Base-by-base conservation (phyloP, 805 yeast genomes). In the Metschnikowia anglica region DNA sequence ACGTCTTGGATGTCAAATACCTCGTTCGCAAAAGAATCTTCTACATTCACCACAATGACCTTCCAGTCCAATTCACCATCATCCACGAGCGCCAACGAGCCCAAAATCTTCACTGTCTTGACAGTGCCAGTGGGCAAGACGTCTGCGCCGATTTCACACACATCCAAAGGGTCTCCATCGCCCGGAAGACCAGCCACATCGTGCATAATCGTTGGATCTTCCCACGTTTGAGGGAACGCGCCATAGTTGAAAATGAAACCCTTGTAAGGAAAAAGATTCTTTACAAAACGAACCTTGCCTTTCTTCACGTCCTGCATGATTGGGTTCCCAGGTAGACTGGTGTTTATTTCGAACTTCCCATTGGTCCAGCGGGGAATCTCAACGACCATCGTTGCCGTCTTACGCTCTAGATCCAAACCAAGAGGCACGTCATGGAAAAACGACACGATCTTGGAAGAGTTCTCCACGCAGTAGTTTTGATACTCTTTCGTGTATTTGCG, bases 341-440 rank as follows among this genome's bases (percentile, higher is more conserved):
- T 90, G 66, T 85, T 80, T 69, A 90, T 89, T 71, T 93, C 99
- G 67, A 90, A 77, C 76, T 93, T 93, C 53, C 97, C 98, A 66
- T 93, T 93, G 62, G 96, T 79, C 97, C 97, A 91, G 70, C 98
- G 85, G 64, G 99, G 99, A 54, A 93, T 89, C 73, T 93, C 99
- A 51, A 93, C 97, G 58, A 93, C 77, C 86, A 88, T 84, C 54
- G 77, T 76, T 17, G 80, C 81, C 13, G 70, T 68, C 8, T 48
- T 55, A 11, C 56, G 55, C 1, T 55, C 54, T n/a, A 52, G 46
- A 47, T 81, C 66, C 7, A 81, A 59, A 9, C 65, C 68, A 8
- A 85, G 52, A 2, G 90, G 88, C 3, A 84, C 65, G 57, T 85
- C 95, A 57, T 85, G 95, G 66, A 85, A 83, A 57, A 65, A 82